Evolutionary conservation across 192 early-diverging fungal species (phyloP), one percentile per base, ranked within the genome.

Genomic region (Linnemannia elongata): DNA sequence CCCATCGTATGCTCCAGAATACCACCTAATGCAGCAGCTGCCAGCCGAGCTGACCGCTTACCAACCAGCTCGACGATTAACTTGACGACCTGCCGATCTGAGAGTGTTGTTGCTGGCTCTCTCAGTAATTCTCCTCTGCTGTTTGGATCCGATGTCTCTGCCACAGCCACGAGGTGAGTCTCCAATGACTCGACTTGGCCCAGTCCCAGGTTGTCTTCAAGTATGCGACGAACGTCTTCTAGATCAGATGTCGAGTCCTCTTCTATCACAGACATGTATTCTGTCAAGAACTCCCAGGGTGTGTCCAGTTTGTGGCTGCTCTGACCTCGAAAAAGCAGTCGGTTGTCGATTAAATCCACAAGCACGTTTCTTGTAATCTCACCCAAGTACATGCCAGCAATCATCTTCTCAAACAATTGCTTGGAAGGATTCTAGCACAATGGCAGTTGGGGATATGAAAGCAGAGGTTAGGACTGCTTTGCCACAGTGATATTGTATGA

Each of bases 331-430:
- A 98, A 97, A 24, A 99, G 86, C 36, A 96, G 82, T 44, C 94
- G 92, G 72, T 92, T 93, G 78, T 96, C 94, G 44, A 96, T 92
- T 44, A 98, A 91, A 76, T 98, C 91, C 68, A 96, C 79, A n/a
- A 98, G 69, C 74, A 94, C 91, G 69, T 93, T 95, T 27, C 97
- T 95, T 13, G 90, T 82, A 55, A 99, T 93, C 80, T 99, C 97
- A 75, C 98, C 98, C 24, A 99, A 90, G 83, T 98, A 99, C 91
- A 98, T 94, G 24, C 97, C 97, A 36, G 96, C 96, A 52, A 99
- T 96, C 90, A 97, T 92, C 91, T 99, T 98, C 88, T 98, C 97
- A 85, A 96, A 98, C 27, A 96, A 93, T 85, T 97, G 97, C 44
- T 89, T 83, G 15, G 93, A 90, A 27, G 94, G 95, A 89, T 98